phyloP scores from a whole-genome alignment of 495 filamentous ascomycete genomes.

The Penicillium crystallinum region DNA sequence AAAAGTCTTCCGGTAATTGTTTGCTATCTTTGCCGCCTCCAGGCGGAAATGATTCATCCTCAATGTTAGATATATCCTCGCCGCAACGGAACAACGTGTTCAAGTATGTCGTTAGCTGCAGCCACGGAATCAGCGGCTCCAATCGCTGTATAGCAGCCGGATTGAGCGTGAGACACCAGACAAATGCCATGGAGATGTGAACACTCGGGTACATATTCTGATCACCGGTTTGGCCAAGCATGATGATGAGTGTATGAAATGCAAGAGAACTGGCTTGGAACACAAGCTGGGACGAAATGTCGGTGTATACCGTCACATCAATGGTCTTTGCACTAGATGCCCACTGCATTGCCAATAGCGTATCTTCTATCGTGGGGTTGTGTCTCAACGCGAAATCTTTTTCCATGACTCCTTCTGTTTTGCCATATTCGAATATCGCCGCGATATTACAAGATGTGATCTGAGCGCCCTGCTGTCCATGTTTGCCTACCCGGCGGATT shows the following conservation, averaged over 20 bases:
- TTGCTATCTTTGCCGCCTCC: constrained; percentile 45
- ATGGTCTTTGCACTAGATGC: neutral
- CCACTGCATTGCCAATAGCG: constrained; percentile 21
- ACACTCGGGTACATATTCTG: constrained; percentile 60
- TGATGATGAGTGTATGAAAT: constrained; percentile 46
- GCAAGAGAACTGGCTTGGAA: constrained; percentile 38
- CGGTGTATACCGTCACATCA: neutral
- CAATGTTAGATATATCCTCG: constrained; percentile 41
- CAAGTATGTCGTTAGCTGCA: constrained; percentile 53
- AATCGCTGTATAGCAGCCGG: constrained; percentile 48
- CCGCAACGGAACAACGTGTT: constrained; percentile 54
- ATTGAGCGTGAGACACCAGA: constrained; percentile 52
- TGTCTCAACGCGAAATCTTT: constrained; percentile 34
- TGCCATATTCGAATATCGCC: constrained; percentile 56
- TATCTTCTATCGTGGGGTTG: constrained; percentile 26
- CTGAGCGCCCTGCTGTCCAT: constrained; percentile 57
- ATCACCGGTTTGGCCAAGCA: constrained; percentile 57
- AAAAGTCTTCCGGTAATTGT: constrained; percentile 82
- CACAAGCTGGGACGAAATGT: constrained; percentile 16
- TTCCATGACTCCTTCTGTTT: constrained; percentile 41
- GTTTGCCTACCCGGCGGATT: constrained; percentile 50
- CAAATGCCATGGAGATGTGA: constrained; percentile 66
- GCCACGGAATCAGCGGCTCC: constrained; percentile 63
- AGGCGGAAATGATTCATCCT: constrained; percentile 47
- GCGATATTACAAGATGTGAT: constrained; percentile 49